phyloP scores from a whole-genome alignment of 495 filamentous ascomycete species.

The Xylaria sp. region DNA sequence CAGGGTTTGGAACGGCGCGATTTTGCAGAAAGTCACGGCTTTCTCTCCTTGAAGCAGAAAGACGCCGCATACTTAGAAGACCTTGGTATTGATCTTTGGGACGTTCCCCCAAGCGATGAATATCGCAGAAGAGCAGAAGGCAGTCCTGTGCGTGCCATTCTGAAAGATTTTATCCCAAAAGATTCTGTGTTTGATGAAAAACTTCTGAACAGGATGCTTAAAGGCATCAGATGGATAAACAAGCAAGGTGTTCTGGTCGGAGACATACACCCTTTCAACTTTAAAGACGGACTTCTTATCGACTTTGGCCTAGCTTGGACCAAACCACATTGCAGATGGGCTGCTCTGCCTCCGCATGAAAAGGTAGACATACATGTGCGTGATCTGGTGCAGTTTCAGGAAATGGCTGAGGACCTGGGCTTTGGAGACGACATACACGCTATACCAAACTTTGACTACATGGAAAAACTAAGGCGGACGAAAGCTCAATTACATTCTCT shows the following conservation, averaged over 20 bases:
- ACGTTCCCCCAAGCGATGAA: background rate
- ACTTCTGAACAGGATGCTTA: background rate
- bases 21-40: background rate
- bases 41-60: background rate
- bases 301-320: background rate
- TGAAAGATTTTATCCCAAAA: background rate
- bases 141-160: background rate
- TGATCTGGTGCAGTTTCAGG: background rate
- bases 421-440: background rate
- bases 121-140: background rate
- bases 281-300: background rate
- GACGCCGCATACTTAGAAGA: background rate
- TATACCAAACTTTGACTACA: background rate
- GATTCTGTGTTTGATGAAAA: background rate
- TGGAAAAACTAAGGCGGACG: background rate
- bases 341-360: background rate
- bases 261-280: background rate
- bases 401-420: background rate
- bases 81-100: background rate
- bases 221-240: background rate
- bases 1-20: background rate
- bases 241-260: background rate
- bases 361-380: background rate
- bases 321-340: constrained; percentile 10
- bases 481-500: no score